Evolutionary conservation across 176 grass and related monocot genomes (phyloP).

Genomic region (Phoenix dactylifera): DNA sequence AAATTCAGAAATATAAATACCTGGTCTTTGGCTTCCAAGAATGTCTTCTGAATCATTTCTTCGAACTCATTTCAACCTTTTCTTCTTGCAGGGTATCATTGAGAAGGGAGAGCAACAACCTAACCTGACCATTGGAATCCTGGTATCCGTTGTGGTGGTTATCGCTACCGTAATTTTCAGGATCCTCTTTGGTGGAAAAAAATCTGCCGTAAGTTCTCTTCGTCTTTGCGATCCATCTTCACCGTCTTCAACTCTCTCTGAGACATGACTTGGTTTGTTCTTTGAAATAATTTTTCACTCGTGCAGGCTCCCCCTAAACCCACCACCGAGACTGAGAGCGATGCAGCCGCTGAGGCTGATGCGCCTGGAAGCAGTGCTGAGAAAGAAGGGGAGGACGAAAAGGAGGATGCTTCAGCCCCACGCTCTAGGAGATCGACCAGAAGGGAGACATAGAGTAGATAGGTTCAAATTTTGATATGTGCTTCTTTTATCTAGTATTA

Average conservation of each 20-base stretch:
- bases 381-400: slow-evolving; percentile 40
- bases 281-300: not conserved
- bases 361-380: slow-evolving; percentile 44
- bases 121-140: slow-evolving; percentile 62
- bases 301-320: slow-evolving; percentile 30
- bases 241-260: too few species aligned
- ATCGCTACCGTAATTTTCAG: slow-evolving; percentile 47
- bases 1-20: too few species aligned
- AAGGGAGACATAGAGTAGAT: slow-evolving; percentile 40
- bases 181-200: slow-evolving; percentile 64
- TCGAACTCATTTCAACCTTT: not conserved
- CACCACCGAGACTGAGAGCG: slow-evolving; percentile 8
- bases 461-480: not conserved
- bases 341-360: slow-evolving; percentile 10
- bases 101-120: slow-evolving; percentile 95
- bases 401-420: slow-evolving; percentile 35
- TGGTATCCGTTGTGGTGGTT: slow-evolving; percentile 55
- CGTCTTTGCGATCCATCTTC: not conserved
- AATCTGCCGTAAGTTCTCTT: slow-evolving; percentile 40
- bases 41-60: too few species aligned
- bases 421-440: slow-evolving; percentile 41
- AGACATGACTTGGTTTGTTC: not conserved
- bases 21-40: not conserved
- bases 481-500: not conserved
- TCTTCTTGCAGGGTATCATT: slow-evolving; percentile 49